Base-by-base conservation (phyloP, 202 grass and related monocot genomes). In the Dendrocalamus latiflorus region DNA sequence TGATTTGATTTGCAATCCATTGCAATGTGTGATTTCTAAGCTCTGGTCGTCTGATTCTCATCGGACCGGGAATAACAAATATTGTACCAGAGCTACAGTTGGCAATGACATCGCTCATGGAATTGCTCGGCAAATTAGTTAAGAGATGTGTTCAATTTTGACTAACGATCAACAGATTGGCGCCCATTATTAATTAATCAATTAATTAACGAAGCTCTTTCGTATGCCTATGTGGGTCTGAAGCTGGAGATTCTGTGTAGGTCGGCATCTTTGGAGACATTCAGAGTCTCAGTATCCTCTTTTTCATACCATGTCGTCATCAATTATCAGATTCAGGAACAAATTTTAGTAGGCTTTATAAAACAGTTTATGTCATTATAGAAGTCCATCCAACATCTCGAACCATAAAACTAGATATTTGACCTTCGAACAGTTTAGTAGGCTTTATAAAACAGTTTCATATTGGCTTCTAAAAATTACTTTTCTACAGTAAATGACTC, bases 281-380 rank as follows among this genome's bases (percentile, higher is more conserved):
- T 13, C 34, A 38, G 22, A 37, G 17, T 61, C 79, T 69, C 22
- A 38, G 26, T 54, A 70, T 44, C 78, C 53, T 81, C 64, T 59
- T 33, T 68, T 82, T 59, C 55, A 44, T 18, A 82, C 66, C 86
- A 30, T 65, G 65, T 83, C 80, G 78, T 69, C 65, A 18, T 63
- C 57, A 58, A 88, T 78, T 38, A 47, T 48, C 15, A 55, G 14
- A 26, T 55, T 18, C 54, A 54, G 13, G 25, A 20, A 28, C 18
- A 83, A 47, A 70, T 26, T 28, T 21, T 45, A 39, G 38, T 48
- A 15, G 12, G 10, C 20, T 43, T 69, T 21, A 0, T 75, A 25
- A n/a, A n/a, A 50, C 17, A 50, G 6, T 50, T 50, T 50, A 51
- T 51, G 33, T 33, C 33, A n/a, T n/a, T n/a, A n/a, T n/a, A n/a